Percentiles rank a stretch among this genome's conserved stretches.
Evolutionary conservation across 768 basidiomycete genomes (phyloP).

Genomic region (Pisolithus microcarpus): DNA sequence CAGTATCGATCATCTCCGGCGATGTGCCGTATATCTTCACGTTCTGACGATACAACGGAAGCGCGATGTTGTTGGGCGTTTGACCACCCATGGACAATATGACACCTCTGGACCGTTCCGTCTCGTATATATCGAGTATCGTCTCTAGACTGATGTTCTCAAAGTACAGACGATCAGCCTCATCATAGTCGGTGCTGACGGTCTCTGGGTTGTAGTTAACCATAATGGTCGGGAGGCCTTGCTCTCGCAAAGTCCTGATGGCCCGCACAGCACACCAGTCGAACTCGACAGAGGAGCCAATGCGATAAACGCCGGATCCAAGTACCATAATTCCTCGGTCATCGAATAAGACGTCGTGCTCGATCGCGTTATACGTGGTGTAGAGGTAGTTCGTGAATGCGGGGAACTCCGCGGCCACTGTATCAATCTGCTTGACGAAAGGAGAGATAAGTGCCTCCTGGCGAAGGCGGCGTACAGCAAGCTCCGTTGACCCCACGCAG

Average conservation of each 20-base stretch:
- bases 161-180: conserved; percentile 96
- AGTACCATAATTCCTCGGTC: conserved; percentile 96
- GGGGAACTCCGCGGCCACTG: conserved; percentile 97
- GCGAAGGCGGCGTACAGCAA: conserved; percentile 85
- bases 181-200: conserved; percentile 98
- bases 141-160: conserved; percentile 97
- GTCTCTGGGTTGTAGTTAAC: conserved; percentile 99
- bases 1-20: conserved; percentile 99
- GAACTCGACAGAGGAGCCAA: conserved; percentile 98
- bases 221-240: conserved; percentile 94
- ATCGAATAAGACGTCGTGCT: conserved; percentile 84
- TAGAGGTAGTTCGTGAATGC: conserved; percentile 99
- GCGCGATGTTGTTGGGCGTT: conserved; percentile 96
- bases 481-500: conserved; percentile 83
- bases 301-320: conserved; percentile 97
- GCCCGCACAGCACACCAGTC: conserved; percentile 99
- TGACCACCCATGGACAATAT: conserved; percentile 99
- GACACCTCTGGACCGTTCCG: conserved; percentile 81
- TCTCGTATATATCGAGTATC: conserved; percentile 94
- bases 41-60: conserved; percentile 92
- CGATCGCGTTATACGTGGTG: conserved; percentile 94
- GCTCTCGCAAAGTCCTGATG: conserved; percentile 92
- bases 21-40: conserved; percentile 98
- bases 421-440: conserved; percentile 98
- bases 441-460: conserved; percentile 79